Base-by-base conservation (phyloP, 495 filamentous ascomycete species). In the Talaromyces ruber region DNA sequence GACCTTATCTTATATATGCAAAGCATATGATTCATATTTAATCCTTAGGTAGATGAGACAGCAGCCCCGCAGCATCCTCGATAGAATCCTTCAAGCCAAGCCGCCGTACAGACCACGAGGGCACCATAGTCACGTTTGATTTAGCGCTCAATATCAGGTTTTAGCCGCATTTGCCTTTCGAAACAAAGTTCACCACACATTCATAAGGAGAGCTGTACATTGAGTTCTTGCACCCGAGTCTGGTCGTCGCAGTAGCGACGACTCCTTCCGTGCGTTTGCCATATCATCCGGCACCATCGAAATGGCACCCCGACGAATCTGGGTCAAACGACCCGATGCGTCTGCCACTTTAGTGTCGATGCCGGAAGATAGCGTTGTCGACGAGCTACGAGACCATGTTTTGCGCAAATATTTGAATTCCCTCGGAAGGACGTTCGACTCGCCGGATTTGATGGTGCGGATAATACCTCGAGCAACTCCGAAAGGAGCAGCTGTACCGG, bases 341-440 rank as follows among this genome's bases (percentile, higher is more conserved):
- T 97, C 93, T 45, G 86, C 94, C 61, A 98, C 94, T 25, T 76
- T 92, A 65, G 88, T 98, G 43, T 86, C 88, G 52, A 89, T 95
- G 64, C 80, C 84, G 62, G 89, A 93, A 67, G 91, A 96, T 68
- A 90, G 95, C 66, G 72, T 98, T 73, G 94, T 98, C 21, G 94
- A 98, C 68, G 95, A 97, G 76, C 87, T 96, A 58, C 86, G 93
- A 61, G 95, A 97, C 66, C 84, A 92, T 82, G 92, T 98, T 26
- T 77, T 98, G 65, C 84, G 83, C 65, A 98, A 97, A 76, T 98
- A 97, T 71, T 85, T 84, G 57, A 98, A 98, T 73, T 93, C 92
- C 8, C 76, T 98, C 29, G 95, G 93, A 7, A 86, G 84, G 67
- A 88, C 79, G 25, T 97, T 91, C 67, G 94, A 98, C 76, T 79